phyloP scores from a whole-genome alignment of 139 green algal species.

The Tetradesmus lagerheimii region DNA sequence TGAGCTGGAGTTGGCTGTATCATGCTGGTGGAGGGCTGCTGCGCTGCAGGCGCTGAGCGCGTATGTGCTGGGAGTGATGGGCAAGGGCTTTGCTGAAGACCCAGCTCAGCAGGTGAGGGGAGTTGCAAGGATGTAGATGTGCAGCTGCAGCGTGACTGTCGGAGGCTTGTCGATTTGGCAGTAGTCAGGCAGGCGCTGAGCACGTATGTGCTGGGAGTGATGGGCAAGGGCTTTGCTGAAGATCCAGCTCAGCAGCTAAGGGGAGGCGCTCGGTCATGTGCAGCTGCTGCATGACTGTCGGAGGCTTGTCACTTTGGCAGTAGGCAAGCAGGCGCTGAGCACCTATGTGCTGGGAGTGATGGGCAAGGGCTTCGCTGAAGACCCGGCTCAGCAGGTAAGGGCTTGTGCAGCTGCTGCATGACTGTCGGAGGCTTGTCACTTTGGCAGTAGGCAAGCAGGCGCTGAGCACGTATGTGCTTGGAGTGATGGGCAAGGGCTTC shows the following conservation, averaged over 20 bases:
- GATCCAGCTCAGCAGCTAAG: slow-evolving; percentile 31
- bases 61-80: slow-evolving; percentile 57
- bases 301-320: no score
- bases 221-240: slow-evolving; percentile 46
- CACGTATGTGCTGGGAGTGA: slow-evolving; percentile 56
- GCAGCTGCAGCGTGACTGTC: no score
- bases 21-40: slow-evolving; percentile 82
- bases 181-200: slow-evolving; percentile 75
- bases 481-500: slow-evolving; percentile 46
- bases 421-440: no score
- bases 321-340: slow-evolving; percentile 73
- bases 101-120: slow-evolving; percentile 21
- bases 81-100: slow-evolving; percentile 33
- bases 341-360: slow-evolving; percentile 60
- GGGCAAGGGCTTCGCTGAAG: slow-evolving; percentile 31
- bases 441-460: no score
- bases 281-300: no score
- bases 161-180: no score
- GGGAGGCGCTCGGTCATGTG: no score
- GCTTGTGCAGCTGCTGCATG: no score
- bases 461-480: slow-evolving; percentile 64
- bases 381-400: slow-evolving; percentile 30
- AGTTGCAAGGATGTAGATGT: no score
- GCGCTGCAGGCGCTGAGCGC: slow-evolving; percentile 79
- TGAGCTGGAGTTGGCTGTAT: slow-evolving; percentile 63